Conservation (phyloP, 371 early-diverging fungal genomes). For the Chytridium lagenaria region DNA sequence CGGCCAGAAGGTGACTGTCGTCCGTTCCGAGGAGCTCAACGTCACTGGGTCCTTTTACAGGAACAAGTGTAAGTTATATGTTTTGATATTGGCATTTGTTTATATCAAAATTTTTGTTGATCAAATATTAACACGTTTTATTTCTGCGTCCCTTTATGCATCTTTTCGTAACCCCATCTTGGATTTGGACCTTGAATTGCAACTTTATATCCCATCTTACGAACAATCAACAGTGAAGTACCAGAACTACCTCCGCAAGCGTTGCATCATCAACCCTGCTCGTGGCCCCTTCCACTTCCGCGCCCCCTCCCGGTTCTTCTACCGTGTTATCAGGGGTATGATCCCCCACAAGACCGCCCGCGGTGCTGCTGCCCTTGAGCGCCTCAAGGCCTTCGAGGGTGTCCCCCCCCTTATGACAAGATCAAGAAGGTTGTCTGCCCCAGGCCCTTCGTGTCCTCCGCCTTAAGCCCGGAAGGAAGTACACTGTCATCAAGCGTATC, state of each 20-base stretch:
- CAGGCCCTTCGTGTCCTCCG: constrained; percentile 96
- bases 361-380: constrained; percentile 96
- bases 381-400: constrained; percentile 99
- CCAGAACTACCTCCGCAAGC: constrained; percentile 98
- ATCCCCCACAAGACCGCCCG: constrained; percentile 98
- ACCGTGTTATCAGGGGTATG: constrained; percentile 98
- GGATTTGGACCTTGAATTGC: no score
- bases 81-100: constrained; percentile 10
- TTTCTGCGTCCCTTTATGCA: no score
- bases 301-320: constrained; percentile 98
- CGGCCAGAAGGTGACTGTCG: constrained; percentile 98
- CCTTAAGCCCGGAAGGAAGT: constrained; percentile 97
- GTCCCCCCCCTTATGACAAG: constrained; percentile 98
- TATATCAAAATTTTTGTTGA: neutral
- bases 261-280: constrained; percentile 97
- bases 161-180: no score
- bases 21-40: constrained; percentile 98
- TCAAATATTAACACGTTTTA: constrained; percentile 12
- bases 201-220: neutral
- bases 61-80: constrained; percentile 89
- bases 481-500: constrained; percentile 93
- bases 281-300: constrained; percentile 99
- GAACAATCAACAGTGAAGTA: constrained; percentile 77
- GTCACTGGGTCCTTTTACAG: constrained; percentile 98
- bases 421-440: constrained; percentile 97